Evolutionary conservation across 1,139 yeast species (phyloP).

Genomic region (Candida anutae): DNA sequence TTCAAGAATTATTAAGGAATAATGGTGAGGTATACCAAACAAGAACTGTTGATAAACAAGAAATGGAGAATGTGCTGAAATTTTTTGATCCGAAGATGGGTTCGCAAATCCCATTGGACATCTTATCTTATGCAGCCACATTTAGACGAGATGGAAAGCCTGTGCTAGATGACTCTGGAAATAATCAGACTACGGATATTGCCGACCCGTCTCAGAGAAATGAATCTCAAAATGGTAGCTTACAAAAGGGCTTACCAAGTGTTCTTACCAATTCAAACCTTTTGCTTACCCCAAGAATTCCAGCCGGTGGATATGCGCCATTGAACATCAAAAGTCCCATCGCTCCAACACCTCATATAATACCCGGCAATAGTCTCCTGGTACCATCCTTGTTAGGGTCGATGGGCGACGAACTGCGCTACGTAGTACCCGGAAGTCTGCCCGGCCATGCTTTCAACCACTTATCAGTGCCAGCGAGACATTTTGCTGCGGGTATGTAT

Average conservation of each 20-base stretch:
- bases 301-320: too few relatives aligned
- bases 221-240: neutral
- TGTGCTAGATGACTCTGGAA: neutral
- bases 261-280: neutral
- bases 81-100: conserved; percentile 4
- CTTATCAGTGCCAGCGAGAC: too few relatives aligned
- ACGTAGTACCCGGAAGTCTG: neutral
- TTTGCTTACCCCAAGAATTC: too few relatives aligned
- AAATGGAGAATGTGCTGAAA: conserved; percentile 5
- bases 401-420: neutral
- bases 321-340: neutral
- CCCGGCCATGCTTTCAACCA: too few relatives aligned
- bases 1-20: conserved; percentile 24
- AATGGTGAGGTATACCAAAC: conserved; percentile 20
- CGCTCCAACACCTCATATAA: neutral
- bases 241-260: too few relatives aligned
- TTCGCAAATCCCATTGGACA: conserved; percentile 23
- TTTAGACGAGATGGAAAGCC: conserved; percentile 10
- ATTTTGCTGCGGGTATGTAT: neutral
- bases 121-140: conserved; percentile 31
- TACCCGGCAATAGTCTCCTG: neutral
- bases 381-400: neutral
- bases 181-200: neutral
- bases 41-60: conserved; percentile 1
- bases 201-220: neutral